These are phyloP conservation scores for Botrytis tulipae DNA, from an alignment of 2,329 filamentous ascomycete genomes.

Conservation along the genomic window DNA sequence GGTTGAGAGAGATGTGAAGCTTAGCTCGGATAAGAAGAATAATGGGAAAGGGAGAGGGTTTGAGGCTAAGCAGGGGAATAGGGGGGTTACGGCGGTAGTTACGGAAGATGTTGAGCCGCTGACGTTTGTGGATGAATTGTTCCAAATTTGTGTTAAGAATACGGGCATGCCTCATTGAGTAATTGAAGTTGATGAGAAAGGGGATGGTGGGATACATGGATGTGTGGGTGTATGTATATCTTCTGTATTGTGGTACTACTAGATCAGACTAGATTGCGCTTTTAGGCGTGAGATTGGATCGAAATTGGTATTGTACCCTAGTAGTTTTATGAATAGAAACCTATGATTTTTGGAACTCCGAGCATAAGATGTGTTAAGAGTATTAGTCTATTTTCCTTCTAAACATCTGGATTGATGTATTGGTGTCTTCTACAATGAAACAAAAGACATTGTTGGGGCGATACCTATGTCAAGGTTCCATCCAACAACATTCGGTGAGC, in stretches of 20 bases:
- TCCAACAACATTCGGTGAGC: too few species aligned
- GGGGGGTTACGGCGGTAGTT: slow-evolving; percentile 7
- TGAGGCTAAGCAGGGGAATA: neutral
- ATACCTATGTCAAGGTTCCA: too few species aligned
- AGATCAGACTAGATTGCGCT: neutral
- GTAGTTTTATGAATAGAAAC: neutral
- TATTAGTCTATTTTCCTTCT: neutral
- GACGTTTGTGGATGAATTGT: slow-evolving; percentile 22
- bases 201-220: neutral
- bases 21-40: neutral
- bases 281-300: neutral
- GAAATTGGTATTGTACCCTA: neutral
- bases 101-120: slow-evolving; percentile 17
- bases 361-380: too few species aligned
- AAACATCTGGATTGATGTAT: neutral
- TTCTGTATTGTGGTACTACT: neutral
- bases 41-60: neutral
- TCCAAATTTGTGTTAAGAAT: slow-evolving; percentile 19
- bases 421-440: neutral
- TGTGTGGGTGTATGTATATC: neutral
- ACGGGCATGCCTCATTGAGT: slow-evolving; percentile 14
- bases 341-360: neutral
- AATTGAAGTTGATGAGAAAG: rapidly evolving
- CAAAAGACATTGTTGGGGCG: too few species aligned
- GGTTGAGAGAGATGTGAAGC: slow-evolving; percentile 14